Percentiles rank a stretch among this genome's conserved stretches.
Evolutionary conservation across 805 yeast genomes (phyloP).

Genomic region (Yarrowia phangngaensis): DNA sequence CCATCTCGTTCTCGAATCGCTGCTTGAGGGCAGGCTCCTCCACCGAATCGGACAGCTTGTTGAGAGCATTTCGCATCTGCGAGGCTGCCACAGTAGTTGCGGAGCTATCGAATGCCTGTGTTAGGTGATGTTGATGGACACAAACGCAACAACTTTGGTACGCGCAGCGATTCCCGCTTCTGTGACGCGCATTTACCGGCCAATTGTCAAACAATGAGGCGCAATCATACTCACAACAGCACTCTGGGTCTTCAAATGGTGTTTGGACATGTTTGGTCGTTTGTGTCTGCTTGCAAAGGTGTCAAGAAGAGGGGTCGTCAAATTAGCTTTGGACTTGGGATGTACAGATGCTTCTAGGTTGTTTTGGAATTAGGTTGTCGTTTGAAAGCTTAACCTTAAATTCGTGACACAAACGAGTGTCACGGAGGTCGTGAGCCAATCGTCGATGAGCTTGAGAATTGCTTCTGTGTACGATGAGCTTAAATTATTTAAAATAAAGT

Average conservation of each 20-base stretch:
- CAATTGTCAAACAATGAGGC: background rate
- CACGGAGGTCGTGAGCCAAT: too few species aligned
- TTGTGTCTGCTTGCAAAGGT: too few species aligned
- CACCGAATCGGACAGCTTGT: slow-evolving; percentile 82
- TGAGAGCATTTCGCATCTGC: slow-evolving; percentile 95
- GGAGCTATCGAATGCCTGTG: slow-evolving; percentile 79
- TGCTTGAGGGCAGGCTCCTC: slow-evolving; percentile 43
- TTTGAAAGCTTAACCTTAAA: too few species aligned
- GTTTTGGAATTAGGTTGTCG: too few species aligned
- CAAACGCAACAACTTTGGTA: background rate
- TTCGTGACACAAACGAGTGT: too few species aligned
- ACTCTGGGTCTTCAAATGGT: slow-evolving; percentile 67
- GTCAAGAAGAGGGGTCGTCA: too few species aligned
- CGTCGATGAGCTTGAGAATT: too few species aligned
- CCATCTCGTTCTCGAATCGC: slow-evolving; percentile 86
- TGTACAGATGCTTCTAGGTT: too few species aligned
- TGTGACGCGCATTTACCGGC: background rate
- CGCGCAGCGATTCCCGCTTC: background rate
- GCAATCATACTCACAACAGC: slow-evolving; percentile 51
- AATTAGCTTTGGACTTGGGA: too few species aligned
- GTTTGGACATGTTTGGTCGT: slow-evolving; percentile 49
- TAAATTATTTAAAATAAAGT: too few species aligned
- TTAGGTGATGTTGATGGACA: background rate
- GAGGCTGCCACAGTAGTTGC: slow-evolving; percentile 94
- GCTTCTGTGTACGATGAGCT: too few species aligned